Base-by-base conservation (phyloP, 2,329 filamentous ascomycete species). In the Colletotrichum godetiae region DNA sequence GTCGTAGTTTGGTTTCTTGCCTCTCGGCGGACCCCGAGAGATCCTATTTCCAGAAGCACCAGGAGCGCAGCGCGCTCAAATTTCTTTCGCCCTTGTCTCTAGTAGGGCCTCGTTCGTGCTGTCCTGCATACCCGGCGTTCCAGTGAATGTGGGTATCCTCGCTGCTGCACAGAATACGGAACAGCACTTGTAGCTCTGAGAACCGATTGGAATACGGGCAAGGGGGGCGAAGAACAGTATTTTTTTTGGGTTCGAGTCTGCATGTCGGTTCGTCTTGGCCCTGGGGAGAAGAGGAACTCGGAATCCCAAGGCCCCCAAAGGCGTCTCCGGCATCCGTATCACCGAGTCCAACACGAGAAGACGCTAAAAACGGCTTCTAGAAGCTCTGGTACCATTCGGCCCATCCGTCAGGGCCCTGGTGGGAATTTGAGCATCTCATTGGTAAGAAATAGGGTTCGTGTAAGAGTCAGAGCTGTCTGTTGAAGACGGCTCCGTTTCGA, bases 401-500 rank as follows among this genome's bases (percentile, higher is more conserved):
- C 46, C 46, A 15, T 53, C 46, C 31, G 22, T 35, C 46, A 33
- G 53, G 29, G 46, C 13, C 35, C 55, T 22, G 13, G 13, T 11
- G 10, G 46, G 49, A 19, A 29, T 55, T 55, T 13, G 24, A 35
- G 22, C 42, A n/a, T n/a, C 10, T 22, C 49, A 53, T 24, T n/a
- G 24, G 15, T 31, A n/a, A 24, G 12, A 35, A 37, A 37, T 22
- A 46, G 46, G 61, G 29, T 24, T 24, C 24, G 24, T 11, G 52
- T 33, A 33, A 27, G 33, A 46, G 35, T 46, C 35, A 29, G 58
- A 29, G 33, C 12, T 33, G 42, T 49, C 42, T 11, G 7, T 49
- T 6, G 27, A 52, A 58, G 27, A 35, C 60, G 42, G 29, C 27
- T 59, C 59, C 67, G 67, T 69, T 66, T 69, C 60, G 60, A 55